Conservation (phyloP, 371 early-diverging fungal species). For the Phascolomyces articulosus region DNA sequence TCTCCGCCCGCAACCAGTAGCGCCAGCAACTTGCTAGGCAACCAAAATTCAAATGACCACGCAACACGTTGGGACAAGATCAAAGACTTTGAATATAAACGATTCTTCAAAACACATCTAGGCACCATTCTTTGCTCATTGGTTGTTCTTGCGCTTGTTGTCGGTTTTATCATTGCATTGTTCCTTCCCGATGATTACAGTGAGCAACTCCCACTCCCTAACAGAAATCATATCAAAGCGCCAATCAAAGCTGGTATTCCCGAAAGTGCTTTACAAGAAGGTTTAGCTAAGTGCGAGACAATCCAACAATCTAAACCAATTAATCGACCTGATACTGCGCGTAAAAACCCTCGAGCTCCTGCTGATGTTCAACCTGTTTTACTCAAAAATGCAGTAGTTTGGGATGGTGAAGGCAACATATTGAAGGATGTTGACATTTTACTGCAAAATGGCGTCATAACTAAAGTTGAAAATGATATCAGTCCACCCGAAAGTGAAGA, state of each 20-base stretch:
- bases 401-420: conserved; percentile 59
- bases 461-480: conserved; percentile 37
- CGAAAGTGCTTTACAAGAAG: conserved; percentile 14
- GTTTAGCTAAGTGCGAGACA: conserved; percentile 20
- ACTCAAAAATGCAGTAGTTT: conserved; percentile 56
- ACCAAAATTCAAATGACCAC: background rate
- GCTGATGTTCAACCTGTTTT: conserved; percentile 28
- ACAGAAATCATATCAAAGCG: background rate
- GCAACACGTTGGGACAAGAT: conserved; percentile 14
- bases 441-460: conserved; percentile 55
- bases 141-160: conserved; percentile 7
- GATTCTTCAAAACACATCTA: conserved; percentile 11
- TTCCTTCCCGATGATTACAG: conserved; percentile 10
- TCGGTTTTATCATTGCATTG: conserved; percentile 9
- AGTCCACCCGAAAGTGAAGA: conserved; percentile 22
- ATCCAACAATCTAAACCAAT: conserved; percentile 2
- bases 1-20: background rate
- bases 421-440: conserved; percentile 53
- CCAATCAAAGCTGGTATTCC: conserved; percentile 28
- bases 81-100: conserved; percentile 18
- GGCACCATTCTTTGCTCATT: conserved; percentile 13
- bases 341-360: conserved; percentile 20
- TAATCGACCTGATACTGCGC: conserved; percentile 9
- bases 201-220: background rate
- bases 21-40: background rate